Percentiles rank a stretch among this genome's conserved stretches.
These are phyloP conservation scores for Suhomyces atakaporum DNA, from an alignment of 1,139 yeast genomes.

Conservation along the genomic window DNA sequence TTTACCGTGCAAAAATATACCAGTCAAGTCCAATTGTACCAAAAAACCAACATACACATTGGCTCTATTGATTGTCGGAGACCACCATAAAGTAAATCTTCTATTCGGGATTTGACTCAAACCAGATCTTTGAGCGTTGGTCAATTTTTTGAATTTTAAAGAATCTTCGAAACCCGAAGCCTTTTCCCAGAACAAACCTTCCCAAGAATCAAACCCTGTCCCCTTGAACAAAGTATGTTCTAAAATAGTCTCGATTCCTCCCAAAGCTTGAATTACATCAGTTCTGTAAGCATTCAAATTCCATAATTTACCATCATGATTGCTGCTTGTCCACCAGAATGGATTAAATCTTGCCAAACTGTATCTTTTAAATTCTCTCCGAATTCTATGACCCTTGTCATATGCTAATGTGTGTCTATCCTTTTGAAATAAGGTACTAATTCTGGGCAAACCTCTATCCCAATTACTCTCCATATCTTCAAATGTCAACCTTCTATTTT, in stretches of 20 bases:
- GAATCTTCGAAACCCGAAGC: conserved; percentile 97
- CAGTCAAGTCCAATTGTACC: conserved; percentile 94
- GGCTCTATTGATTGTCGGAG: conserved; percentile 97
- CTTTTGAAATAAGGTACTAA: conserved; percentile 90
- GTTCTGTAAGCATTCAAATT: conserved; percentile 89
- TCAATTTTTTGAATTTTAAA: conserved; percentile 87
- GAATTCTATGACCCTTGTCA: conserved; percentile 89
- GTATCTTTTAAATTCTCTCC: conserved; percentile 77
- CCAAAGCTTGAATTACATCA: conserved; percentile 95
- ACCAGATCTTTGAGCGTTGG: conserved; percentile 98
- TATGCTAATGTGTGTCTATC: conserved; percentile 94
- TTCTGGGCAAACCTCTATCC: conserved; percentile 97
- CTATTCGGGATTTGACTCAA: conserved; percentile 97
- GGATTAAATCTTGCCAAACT: conserved; percentile 75
- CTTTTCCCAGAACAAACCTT: conserved; percentile 97
- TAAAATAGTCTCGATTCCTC: conserved; percentile 94
- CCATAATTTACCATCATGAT: conserved; percentile 97
- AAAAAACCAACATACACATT: conserved; percentile 97
- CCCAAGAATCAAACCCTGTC: conserved; percentile 98
- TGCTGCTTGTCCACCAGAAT: conserved; percentile 94
- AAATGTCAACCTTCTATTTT: conserved; percentile 81
- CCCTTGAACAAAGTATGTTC: conserved; percentile 96
- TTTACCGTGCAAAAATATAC: conserved; percentile 95
- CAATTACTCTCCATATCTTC: conserved; percentile 94
- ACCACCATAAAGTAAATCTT: conserved; percentile 98